Conservation (phyloP, 2,329 filamentous ascomycete genomes). For the Oidium heveae region DNA sequence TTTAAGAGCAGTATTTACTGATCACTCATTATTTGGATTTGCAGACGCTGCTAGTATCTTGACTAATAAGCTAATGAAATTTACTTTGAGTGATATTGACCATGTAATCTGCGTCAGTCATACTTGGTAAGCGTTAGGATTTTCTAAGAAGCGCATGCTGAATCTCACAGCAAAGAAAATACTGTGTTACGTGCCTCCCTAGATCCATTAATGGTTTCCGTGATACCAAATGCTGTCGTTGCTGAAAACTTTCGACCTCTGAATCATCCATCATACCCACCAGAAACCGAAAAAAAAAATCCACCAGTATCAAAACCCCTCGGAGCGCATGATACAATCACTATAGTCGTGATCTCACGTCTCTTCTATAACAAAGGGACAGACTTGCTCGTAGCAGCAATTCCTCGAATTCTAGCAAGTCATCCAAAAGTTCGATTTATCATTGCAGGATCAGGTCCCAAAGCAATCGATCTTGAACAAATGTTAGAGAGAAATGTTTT, state of each 20-base stretch:
- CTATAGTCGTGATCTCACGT: constrained; percentile 88
- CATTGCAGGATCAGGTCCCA: constrained; percentile 84
- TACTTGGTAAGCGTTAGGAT: constrained; percentile 44
- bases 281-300: constrained; percentile 14
- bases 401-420: constrained; percentile 69
- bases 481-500: constrained; percentile 91
- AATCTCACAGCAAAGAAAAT: constrained; percentile 60
- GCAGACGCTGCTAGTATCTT: constrained; percentile 88
- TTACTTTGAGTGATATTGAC: constrained; percentile 84
- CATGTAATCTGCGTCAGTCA: constrained; percentile 97
- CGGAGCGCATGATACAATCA: constrained; percentile 67
- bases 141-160: constrained; percentile 4
- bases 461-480: constrained; percentile 92
- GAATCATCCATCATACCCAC: constrained; percentile 21
- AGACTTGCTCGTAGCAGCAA: constrained; percentile 85
- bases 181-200: constrained; percentile 84
- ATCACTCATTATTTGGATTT: constrained; percentile 93
- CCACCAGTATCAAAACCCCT: constrained; percentile 35
- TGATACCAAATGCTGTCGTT: constrained; percentile 92
- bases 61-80: constrained; percentile 92
- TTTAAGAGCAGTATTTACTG: constrained; percentile 81
- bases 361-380: constrained; percentile 98
- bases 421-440: constrained; percentile 92
- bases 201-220: constrained; percentile 89
- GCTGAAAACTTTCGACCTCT: constrained; percentile 81